Evolutionary conservation across 805 yeast genomes (phyloP), one percentile per base, ranked within the genome.

Genomic region (Debaryomyces maramus): DNA sequence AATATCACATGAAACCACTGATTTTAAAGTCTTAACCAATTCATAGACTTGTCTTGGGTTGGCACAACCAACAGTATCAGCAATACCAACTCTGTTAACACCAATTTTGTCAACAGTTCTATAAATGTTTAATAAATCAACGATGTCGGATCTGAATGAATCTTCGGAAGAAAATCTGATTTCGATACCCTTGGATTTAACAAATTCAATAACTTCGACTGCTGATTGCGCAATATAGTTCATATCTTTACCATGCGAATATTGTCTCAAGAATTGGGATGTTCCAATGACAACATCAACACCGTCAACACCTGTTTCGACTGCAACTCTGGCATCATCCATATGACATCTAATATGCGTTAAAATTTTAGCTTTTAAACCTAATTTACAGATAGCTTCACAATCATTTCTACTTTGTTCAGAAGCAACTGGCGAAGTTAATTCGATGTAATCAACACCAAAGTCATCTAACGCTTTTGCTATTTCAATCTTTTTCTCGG

Each of bases 41-140:
- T 77, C 81, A 53, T 75, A 77, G 31, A 77, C 82, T 56, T 77
- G 83, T 68, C 82, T 72, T 48, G 81, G 81, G 60, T 77, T 76
- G 39, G 82, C 83, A 57, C 83, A 77, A 41, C 83, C 83, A 43
- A 77, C 81, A 33, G 83, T 77, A 60, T 77, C 83, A 36, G 83
- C 81, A 58, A 77, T 77, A 61, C 83, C 83, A 37, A 77, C 79
- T 67, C 83, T 70, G 60, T 77, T 72, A 24, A 77, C 83, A 40
- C 83, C 83, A 38, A 77, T 75, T 58, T 77, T 77, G 59, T 75
- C 80, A 40, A 77, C 81, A n/a, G 81, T 75, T 55, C 75, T 72
- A 63, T 77, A 77, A 40, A 77, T 77, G 54, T 77, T 77, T 42
- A 77, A 67, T 55, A 77, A 71, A 55, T 77, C 83, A 28, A 77